Evolutionary conservation across 257 asterid species (phyloP), one percentile per base, ranked within the genome.

Genomic region (Salvia rosmarinus): DNA sequence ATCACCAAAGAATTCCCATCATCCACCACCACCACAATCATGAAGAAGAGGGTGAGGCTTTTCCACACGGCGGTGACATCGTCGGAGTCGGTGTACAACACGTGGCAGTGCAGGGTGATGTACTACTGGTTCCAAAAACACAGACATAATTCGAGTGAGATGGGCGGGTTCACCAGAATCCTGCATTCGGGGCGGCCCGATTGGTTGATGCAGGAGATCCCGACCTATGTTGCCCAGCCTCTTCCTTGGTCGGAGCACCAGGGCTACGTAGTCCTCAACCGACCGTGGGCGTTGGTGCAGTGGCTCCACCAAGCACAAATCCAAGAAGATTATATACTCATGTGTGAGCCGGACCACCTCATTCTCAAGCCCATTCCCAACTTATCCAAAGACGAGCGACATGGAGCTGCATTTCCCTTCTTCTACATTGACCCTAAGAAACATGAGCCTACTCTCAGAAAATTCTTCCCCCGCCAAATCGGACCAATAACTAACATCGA

Each of bases 271-370:
- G 97, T 91, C 44, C 92, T 91, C 34, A 91, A 91, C 72, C 83
- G 96, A 55, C 96, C 97, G 4, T 91, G 96, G 96, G 97, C 96
- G 23, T 87, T 89, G 82, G 92, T 89, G 43, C 96, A 91, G 75
- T 91, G 96, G 97, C 96, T 91, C 74, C 87, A 82, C 68, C 85
- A 89, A 77, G 88, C 90, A 42, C 68, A 81, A 16, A 91, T 91
- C 68, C 78, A 87, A 77, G 96, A 91, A 85, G 96, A 89, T 76
- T 90, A 88, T 75, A 81, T 89, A 72, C 57, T 91, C 79, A 91
- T 91, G 97, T 67, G 91, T 11, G 97, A 91, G 73, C 97, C 97
- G 6, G 97, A 91, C 68, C 96, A 91, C 85, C 58, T 91, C 44
- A 77, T 91, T 12, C 87, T 89, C 62, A 91, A 85, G 57, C 97